Evolutionary conservation across 1,139 yeast species (phyloP).

Genomic region (Protomyces gravidus): DNA sequence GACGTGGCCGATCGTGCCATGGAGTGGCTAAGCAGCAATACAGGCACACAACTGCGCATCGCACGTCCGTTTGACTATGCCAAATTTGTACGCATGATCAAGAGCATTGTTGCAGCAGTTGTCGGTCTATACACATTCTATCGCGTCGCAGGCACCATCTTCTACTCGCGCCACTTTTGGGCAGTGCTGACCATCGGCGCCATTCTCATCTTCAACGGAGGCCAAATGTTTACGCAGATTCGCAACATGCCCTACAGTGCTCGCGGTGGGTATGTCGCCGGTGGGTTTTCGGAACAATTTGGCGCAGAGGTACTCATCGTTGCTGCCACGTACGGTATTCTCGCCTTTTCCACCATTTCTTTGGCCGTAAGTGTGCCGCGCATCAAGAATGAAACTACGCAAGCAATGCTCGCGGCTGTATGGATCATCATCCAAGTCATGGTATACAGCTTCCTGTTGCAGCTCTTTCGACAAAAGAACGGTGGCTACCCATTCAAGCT

Average conservation of each 20-base stretch:
- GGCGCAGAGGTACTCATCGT: constrained; percentile 80
- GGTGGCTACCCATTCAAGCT: constrained; percentile 55
- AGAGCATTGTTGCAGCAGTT: constrained; percentile 38
- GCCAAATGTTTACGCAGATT: constrained; percentile 90
- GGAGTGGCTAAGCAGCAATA: constrained; percentile 8
- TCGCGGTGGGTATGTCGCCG: constrained; percentile 58
- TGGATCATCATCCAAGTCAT: constrained; percentile 46
- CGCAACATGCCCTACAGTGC: constrained; percentile 70
- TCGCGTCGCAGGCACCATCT: constrained; percentile 39
- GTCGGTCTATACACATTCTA: constrained; percentile 39
- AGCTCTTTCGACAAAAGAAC: constrained; percentile 54
- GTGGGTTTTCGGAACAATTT: constrained; percentile 68
- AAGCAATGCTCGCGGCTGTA: constrained; percentile 47
- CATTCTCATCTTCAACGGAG: constrained; percentile 71
- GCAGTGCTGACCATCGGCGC: constrained; percentile 56
- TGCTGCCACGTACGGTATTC: constrained; percentile 42
- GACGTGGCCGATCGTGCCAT: constrained; percentile 16
- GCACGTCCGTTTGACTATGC: constrained; percentile 57
- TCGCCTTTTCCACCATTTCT: constrained; percentile 45
- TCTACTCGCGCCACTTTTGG: constrained; percentile 57
- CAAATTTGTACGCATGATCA: constrained; percentile 33
- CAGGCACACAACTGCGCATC: constrained; percentile 37
- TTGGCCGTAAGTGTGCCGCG: constrained; percentile 53
- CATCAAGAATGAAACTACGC: constrained; percentile 45
- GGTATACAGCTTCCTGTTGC: constrained; percentile 50